Base-by-base conservation (phyloP, 2,329 filamentous ascomycete genomes). In the Lizonia empirigonia region DNA sequence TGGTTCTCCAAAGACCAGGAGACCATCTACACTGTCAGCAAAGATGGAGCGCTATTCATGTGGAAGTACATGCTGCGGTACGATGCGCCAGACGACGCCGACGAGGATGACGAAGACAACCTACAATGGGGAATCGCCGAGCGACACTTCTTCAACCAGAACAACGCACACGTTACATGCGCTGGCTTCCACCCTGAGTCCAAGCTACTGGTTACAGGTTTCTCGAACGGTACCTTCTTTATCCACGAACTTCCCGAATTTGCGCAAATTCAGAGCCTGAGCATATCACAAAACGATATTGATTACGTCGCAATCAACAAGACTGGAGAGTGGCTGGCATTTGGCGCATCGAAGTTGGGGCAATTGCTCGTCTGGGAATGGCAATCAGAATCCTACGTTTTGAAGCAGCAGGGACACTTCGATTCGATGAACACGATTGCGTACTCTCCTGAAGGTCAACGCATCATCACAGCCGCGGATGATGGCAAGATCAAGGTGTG, bases 341-440 rank as follows among this genome's bases (percentile, higher is more conserved):
- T 99, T 72, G 94, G 93, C 12, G 94, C 95, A 0, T 96, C 94
- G 2, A 95, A 95, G 65, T 82, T 96, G 5, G 95, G 95, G 0
- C 94, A 99, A 70, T 80, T 99, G n/a, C 78, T 99, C 4, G 94
- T 99, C 4, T 99, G 94, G 94, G 94, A 99, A 73, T 99, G 95
- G 92, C 93, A 97, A 71, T 99, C 94, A 0, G 95, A 99, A 74
- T 97, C 93, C 5, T 99, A 99, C 73, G 95, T 99, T 51, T 79
- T 99, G 38, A 99, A 99, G 76, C 94, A 99, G 69, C 94, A 97
- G 74, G 94, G 93, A 0, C 94, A 99, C 74, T 92, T 96, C 59
- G 94, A 99, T 71, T 89, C 91, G 2, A 92, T 97, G 84, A 97
- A 97, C 73, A 84, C 91, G 0, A 80, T 99, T 4, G 88, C 89